Evolutionary conservation across 1,284 basidiomycete species (phyloP).

Genomic region (Entoloma clypeatum): DNA sequence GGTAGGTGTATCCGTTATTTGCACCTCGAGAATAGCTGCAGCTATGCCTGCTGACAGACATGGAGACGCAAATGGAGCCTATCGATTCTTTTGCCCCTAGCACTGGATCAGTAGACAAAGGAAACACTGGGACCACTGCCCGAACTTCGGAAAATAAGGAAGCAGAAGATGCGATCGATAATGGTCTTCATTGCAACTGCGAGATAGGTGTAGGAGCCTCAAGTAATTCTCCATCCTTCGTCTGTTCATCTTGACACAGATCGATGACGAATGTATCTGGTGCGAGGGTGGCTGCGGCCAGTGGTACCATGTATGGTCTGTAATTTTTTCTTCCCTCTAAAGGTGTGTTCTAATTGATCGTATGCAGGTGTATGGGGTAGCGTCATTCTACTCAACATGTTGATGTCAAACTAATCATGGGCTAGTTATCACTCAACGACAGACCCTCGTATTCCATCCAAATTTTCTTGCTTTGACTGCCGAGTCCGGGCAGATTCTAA

Average conservation of each 20-base stretch:
- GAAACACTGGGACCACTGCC: constrained; percentile 1
- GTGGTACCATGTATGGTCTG: constrained; percentile 75
- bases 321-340: constrained; percentile 6
- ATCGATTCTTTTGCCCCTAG: constrained; percentile 16
- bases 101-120: neutral
- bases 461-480: constrained; percentile 70
- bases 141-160: neutral
- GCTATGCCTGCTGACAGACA: constrained; percentile 13
- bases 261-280: constrained; percentile 49
- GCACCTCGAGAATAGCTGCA: neutral
- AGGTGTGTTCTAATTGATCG: constrained; percentile 2
- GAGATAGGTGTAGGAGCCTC: constrained; percentile 45
- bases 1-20: constrained; percentile 4
- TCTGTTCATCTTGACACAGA: constrained; percentile 19
- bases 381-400: constrained; percentile 8
- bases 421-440: constrained; percentile 56
- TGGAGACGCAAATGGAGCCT: constrained; percentile 21
- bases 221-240: neutral
- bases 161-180: constrained; percentile 13
- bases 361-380: constrained; percentile 73
- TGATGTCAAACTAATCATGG: constrained; percentile 3
- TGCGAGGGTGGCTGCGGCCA: constrained; percentile 66
- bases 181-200: constrained; percentile 58
- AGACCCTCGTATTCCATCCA: constrained; percentile 52
- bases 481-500: constrained; percentile 57